Conservation (phyloP, 495 filamentous ascomycete species). For the Talaromyces wortmannii region DNA sequence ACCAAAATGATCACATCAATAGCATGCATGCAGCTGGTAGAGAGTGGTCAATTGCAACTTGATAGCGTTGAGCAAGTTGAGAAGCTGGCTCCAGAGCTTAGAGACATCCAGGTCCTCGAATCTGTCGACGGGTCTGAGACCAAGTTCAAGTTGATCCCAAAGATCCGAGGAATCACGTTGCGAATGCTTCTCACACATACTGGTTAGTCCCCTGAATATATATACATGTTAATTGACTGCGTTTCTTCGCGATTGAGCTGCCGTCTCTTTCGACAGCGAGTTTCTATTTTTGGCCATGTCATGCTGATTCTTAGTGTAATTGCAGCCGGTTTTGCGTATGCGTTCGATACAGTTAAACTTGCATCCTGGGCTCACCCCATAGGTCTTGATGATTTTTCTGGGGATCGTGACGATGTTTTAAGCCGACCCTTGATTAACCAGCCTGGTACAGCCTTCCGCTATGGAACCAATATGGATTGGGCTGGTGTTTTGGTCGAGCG, state of each 20-base stretch:
- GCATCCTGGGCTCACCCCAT: slow-evolving; percentile 30
- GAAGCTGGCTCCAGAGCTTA: slow-evolving; percentile 39
- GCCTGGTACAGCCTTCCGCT: slow-evolving; percentile 44
- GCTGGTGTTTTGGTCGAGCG: slow-evolving; percentile 48
- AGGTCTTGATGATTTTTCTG: slow-evolving; percentile 44
- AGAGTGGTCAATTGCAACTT: slow-evolving; percentile 36
- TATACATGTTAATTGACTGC: too few relatives aligned
- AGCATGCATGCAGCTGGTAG: slow-evolving; percentile 50
- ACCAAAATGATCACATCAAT: slow-evolving; percentile 45
- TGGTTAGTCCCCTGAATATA: too few relatives aligned
- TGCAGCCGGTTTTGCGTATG: slow-evolving; percentile 36
- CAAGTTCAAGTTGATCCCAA: slow-evolving; percentile 26
- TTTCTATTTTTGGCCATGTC: not conserved
- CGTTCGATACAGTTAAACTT: slow-evolving; percentile 44
- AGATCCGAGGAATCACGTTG: slow-evolving; percentile 46
- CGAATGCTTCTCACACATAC: slow-evolving; percentile 53
- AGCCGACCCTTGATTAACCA: slow-evolving; percentile 46
- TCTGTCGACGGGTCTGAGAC: slow-evolving; percentile 17
- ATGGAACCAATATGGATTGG: slow-evolving; percentile 52
- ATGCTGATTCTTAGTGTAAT: not conserved
- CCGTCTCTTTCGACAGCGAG: not conserved
- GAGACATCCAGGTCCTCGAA: slow-evolving; percentile 32
- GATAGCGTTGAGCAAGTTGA: slow-evolving; percentile 42
- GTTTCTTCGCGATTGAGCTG: too few relatives aligned
- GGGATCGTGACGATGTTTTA: slow-evolving; percentile 20